phyloP scores from a whole-genome alignment of 768 basidiomycete genomes.

The Lactarius trivialis region DNA sequence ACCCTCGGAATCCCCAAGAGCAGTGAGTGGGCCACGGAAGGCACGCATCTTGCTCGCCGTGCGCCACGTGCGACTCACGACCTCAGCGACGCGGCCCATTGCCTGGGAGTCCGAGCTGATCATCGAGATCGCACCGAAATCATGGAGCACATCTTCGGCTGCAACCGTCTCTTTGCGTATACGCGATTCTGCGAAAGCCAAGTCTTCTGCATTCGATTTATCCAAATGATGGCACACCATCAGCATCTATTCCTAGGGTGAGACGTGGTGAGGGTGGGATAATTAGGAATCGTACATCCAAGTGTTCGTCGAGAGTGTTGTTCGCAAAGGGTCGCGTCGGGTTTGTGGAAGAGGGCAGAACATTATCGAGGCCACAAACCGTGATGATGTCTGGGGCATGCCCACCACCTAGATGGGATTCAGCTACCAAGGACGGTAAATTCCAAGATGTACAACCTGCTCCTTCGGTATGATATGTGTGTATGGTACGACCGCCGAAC shows the following conservation, averaged over 20 bases:
- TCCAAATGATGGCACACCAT: constrained; percentile 99
- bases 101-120: constrained; percentile 96
- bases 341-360: constrained; percentile 94
- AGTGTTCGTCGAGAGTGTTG: constrained; percentile 95
- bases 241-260: constrained; percentile 63
- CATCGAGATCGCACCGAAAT: constrained; percentile 92
- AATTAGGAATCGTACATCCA: constrained; percentile 59
- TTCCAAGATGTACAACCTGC: constrained; percentile 48
- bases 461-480: constrained; percentile 96
- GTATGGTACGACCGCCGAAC: constrained; percentile 86
- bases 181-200: constrained; percentile 93
- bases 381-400: constrained; percentile 98
- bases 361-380: constrained; percentile 85
- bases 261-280: constrained; percentile 1
- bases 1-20: constrained; percentile 61
- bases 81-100: constrained; percentile 97
- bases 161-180: constrained; percentile 96
- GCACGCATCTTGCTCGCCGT: constrained; percentile 94
- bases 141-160: constrained; percentile 93
- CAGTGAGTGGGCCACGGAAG: constrained; percentile 61
- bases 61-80: constrained; percentile 87
- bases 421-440: background rate
- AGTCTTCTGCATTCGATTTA: constrained; percentile 83
- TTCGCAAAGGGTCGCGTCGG: constrained; percentile 87
- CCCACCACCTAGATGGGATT: constrained; percentile 58